A percentile compares a stretch with the other conserved stretches of the same genome.
phyloP scores from a whole-genome alignment of 2,329 filamentous ascomycete species.

The Diaporthe eres region DNA sequence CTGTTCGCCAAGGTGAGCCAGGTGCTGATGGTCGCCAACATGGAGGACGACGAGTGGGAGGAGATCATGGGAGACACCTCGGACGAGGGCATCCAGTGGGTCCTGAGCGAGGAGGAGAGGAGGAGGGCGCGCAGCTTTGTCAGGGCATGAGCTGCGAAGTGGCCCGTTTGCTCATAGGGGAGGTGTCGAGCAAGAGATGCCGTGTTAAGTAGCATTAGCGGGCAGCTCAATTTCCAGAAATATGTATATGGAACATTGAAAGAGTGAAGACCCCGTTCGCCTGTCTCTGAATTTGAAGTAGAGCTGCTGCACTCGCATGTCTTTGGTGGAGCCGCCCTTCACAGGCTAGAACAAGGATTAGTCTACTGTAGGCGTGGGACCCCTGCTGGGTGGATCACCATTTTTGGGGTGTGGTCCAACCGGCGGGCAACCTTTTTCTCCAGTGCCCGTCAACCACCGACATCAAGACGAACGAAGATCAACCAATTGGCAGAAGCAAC shows the following conservation, averaged over 20 bases:
- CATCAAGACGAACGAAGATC: background rate
- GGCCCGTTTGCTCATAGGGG: background rate
- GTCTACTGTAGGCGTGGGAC: background rate
- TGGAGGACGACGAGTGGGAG: slow-evolving; percentile 97
- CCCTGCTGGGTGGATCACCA: slow-evolving; percentile 20
- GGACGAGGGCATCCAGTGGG: slow-evolving; percentile 79
- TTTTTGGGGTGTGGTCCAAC: background rate
- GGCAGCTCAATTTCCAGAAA: background rate
- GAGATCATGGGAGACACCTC: slow-evolving; percentile 71
- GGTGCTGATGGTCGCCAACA: slow-evolving; percentile 88
- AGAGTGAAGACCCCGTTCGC: background rate
- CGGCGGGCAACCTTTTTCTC: slow-evolving; percentile 16
- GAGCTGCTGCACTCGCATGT: background rate
- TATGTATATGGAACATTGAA: background rate
- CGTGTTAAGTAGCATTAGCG: slow-evolving; percentile 23
- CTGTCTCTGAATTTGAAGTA: background rate
- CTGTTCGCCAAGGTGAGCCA: slow-evolving; percentile 82
- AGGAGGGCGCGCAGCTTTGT: slow-evolving; percentile 80
- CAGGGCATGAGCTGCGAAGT: slow-evolving; percentile 43
- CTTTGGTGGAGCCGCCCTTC: background rate
- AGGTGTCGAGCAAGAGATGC: background rate
- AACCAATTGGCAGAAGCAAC: background rate
- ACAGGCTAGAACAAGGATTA: background rate
- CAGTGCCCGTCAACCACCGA: slow-evolving; percentile 6
- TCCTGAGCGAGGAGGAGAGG: slow-evolving; percentile 80